Conservation (phyloP, 208 protist species). For the Leishmania aethiopica region DNA sequence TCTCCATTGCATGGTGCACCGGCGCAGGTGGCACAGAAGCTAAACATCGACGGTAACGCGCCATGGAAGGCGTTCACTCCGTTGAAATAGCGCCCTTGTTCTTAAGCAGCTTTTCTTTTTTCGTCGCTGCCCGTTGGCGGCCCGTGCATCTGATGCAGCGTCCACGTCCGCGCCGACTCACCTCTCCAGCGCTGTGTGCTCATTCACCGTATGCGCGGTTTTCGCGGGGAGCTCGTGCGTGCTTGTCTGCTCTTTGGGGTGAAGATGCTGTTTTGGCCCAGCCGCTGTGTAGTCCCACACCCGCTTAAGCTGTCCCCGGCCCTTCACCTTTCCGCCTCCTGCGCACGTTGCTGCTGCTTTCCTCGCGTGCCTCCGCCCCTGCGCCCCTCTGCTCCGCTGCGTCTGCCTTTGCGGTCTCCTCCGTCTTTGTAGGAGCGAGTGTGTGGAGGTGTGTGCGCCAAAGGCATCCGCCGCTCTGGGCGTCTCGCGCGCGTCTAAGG, state of each 20-base stretch:
- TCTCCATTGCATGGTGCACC: slow-evolving; percentile 5
- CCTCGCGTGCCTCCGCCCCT: neutral
- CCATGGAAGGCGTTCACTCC: slow-evolving; percentile 86
- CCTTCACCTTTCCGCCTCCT: neutral
- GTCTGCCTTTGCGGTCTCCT: neutral
- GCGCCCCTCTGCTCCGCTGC: neutral
- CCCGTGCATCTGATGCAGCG: neutral
- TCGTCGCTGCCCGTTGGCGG: neutral
- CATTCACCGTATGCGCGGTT: neutral
- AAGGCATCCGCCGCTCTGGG: neutral
- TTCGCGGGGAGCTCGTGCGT: neutral
- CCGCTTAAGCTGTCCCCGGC: neutral
- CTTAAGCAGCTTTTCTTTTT: neutral
- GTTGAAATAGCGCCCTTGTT: slow-evolving; percentile 12
- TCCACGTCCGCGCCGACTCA: too few relatives aligned
- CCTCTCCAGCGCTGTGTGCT: neutral
- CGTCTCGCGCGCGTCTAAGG: neutral
- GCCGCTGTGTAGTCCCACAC: neutral
- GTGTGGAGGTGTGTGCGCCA: neutral
- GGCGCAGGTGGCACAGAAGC: neutral
- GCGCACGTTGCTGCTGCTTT: neutral
- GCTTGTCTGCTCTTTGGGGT: neutral
- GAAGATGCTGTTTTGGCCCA: neutral
- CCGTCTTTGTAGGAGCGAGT: neutral
- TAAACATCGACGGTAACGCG: slow-evolving; percentile 83